These are phyloP conservation scores for Ganoderma boninense DNA, from an alignment of 1,284 basidiomycete species.

Conservation along the genomic window DNA sequence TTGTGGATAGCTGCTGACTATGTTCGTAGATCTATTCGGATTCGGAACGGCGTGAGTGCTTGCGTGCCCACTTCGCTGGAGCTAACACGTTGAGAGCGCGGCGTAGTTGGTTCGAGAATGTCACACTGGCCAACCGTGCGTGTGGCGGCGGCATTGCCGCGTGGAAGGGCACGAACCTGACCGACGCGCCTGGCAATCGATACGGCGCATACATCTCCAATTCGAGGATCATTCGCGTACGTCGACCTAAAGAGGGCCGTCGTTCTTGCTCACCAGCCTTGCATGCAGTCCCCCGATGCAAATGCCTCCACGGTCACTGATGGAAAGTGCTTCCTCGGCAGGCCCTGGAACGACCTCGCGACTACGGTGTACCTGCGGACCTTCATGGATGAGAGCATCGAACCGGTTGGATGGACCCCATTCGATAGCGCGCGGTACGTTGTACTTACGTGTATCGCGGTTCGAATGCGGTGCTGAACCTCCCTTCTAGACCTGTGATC, in stretches of 20 bases:
- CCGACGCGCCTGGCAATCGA: slow-evolving; percentile 59
- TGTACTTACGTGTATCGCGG: background rate
- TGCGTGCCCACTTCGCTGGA: background rate
- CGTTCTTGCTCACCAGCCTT: background rate
- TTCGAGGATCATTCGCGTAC: slow-evolving; percentile 63
- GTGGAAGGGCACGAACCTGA: slow-evolving; percentile 66
- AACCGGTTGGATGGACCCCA: slow-evolving; percentile 58
- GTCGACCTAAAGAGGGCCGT: background rate
- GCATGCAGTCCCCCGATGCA: slow-evolving; percentile 64
- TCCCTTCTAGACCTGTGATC: slow-evolving; percentile 50
- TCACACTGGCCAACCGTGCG: slow-evolving; percentile 65
- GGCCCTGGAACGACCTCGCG: slow-evolving; percentile 71
- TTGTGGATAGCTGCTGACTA: background rate
- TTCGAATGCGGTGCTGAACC: background rate
- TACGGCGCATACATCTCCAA: slow-evolving; percentile 70
- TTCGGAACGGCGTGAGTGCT: slow-evolving; percentile 56
- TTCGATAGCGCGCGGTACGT: slow-evolving; percentile 55
- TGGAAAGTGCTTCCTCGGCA: slow-evolving; percentile 61
- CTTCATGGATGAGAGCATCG: slow-evolving; percentile 68
- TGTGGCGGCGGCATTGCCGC: slow-evolving; percentile 70
- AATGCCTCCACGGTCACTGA: slow-evolving; percentile 55
- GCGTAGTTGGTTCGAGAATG: slow-evolving; percentile 65
- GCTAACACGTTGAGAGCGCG: background rate
- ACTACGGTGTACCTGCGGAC: slow-evolving; percentile 61
- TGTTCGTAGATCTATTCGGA: slow-evolving; percentile 23